Base-by-base conservation (phyloP, 2,329 filamentous ascomycete genomes). In the Stachybotrys chartarum region DNA sequence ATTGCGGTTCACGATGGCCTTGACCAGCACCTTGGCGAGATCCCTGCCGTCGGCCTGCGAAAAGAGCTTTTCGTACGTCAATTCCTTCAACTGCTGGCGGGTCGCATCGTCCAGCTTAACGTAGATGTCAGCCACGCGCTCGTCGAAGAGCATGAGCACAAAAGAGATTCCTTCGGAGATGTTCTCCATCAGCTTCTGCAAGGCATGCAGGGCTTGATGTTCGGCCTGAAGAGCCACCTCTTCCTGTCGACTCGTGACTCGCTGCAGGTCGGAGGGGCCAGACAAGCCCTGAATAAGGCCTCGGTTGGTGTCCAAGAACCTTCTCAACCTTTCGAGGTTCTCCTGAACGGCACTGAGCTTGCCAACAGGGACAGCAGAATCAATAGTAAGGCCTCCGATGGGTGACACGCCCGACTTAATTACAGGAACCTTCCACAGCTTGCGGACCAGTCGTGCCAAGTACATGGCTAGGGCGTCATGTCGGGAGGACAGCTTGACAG, bases 81-180 rank as follows among this genome's bases (percentile, higher is more conserved):
- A 79, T 42, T 86, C 82, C 56, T 83, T 81, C 53, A 96, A 84
- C 57, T 85, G 82, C 60, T 86, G 79, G 57, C 87, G 86, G 1
- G 86, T 81, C 0, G 79, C 73, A 3, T 89, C 87, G 7, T 91
- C 85, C 6, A 99, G 78, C 5, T 89, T 80, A 6, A 85, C 76
- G 60, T 92, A 86, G 50, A 97, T 96, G 58, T 99, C 93, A 48
- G 91, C 85, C 5, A 97, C 86, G 11, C 88, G 85, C 76, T 99
- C 93, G 61, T 97, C 93, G 58, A 97, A 97, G 1, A 99, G 79
- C 67, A 97, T 94, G 24, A 93, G 80, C 5, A 97, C 91, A 64
- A 99, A 99, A 0, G 93, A 96, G 53, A 99, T 96, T 5, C 94
- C 94, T 70, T 99, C 94, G 7, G 94, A 92, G 45, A 97, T 94